A percentile compares a stretch with the other conserved stretches of the same genome.
Evolutionary conservation across 2,329 filamentous ascomycete species (phyloP).

Genomic region (Beauveria sp.): DNA sequence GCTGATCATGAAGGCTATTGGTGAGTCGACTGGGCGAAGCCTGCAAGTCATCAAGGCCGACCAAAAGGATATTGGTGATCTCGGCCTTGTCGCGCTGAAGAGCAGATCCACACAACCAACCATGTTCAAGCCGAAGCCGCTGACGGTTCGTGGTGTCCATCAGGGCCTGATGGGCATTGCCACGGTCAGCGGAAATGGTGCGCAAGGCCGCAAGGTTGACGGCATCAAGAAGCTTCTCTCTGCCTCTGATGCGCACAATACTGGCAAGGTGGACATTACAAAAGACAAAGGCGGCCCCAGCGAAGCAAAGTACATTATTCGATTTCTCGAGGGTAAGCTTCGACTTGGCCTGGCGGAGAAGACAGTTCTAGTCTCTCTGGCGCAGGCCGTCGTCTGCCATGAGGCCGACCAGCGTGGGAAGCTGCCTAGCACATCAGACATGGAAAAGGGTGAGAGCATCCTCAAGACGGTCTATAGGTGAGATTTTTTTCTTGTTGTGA

Average conservation of each 20-base stretch:
- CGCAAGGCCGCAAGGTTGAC: constrained; percentile 85
- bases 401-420: constrained; percentile 67
- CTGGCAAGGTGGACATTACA: constrained; percentile 78
- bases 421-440: constrained; percentile 63
- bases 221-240: constrained; percentile 96
- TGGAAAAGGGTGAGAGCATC: constrained; percentile 76
- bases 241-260: constrained; percentile 66
- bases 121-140: constrained; percentile 93
- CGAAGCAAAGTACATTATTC: constrained; percentile 88
- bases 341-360: constrained; percentile 86
- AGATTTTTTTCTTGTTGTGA: constrained; percentile 16
- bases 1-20: constrained; percentile 97
- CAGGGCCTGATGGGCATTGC: constrained; percentile 84
- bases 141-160: constrained; percentile 82
- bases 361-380: constrained; percentile 82
- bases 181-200: constrained; percentile 75
- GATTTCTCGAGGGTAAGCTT: constrained; percentile 91
- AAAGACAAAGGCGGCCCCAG: constrained; percentile 91
- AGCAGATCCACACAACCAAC: constrained; percentile 91
- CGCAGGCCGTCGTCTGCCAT: constrained; percentile 80
- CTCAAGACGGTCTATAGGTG: constrained; percentile 88
- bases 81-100: constrained; percentile 91
- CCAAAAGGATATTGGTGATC: constrained; percentile 91
- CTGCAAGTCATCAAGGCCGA: constrained; percentile 87
- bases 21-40: constrained; percentile 84